Evolutionary conservation across 2,329 filamentous ascomycete genomes (phyloP), one percentile per base, ranked within the genome.

Genomic region (Trichoderma afroharzianum): DNA sequence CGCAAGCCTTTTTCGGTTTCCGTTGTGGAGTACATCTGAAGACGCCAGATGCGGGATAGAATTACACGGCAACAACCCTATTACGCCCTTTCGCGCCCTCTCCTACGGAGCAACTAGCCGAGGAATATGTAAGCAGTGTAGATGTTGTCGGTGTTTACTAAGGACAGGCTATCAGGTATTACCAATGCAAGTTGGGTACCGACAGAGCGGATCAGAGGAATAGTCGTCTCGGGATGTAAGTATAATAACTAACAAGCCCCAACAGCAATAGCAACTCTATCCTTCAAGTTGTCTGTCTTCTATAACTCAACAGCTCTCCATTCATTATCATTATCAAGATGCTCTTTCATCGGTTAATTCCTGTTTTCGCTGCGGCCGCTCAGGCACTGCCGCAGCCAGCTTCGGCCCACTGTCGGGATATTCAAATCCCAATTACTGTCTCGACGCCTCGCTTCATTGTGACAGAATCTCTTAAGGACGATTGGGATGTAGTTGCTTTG

Each of bases 401-500:
- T 26, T 61, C 66, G 18, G 55, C 24, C 9, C 11, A 28, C 15
- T 68, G 66, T n/a, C 53, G 36, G 30, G 66, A 68, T n/a, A 26
- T 68, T 26, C 55, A 68, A 18, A 68, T 68, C 53, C 64, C 53
- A 18, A 47, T 68, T 43, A 68, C 64, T 24, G 64, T 68, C 8
- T 68, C 64, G 32, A 32, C 26, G 18, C 33, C 64, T 59, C 64
- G 64, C 18, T 68, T 68, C 18, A 59, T 68, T 18, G 33, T 68
- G 33, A 43, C 64, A 12, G 53, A 53, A 15, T 30, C 50, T 15
- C 30, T 59, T 1, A 26, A 68, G 14, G 33, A 68, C 32, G 64
- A 68, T 59, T 68, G 64, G 64, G 64, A 68, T 59, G 64, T 36
- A 21, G 53, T 33, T n/a, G 64, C 64, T 26, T 26, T 68, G 26